phyloP scores from a whole-genome alignment of 2,329 filamentous ascomycete species.

The Kalaharituber pfeilii region DNA sequence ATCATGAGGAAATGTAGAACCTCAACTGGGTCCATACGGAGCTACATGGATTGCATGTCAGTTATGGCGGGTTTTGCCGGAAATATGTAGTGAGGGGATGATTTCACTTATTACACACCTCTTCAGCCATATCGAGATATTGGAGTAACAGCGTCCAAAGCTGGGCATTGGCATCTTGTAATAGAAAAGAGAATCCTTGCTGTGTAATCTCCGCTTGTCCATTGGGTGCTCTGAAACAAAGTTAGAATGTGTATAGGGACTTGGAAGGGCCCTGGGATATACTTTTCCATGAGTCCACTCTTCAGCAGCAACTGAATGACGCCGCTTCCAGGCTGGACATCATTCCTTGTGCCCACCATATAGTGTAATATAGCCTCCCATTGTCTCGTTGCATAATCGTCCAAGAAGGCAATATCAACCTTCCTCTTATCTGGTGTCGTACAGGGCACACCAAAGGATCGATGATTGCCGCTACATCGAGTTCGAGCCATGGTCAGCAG shows the following conservation, averaged over 20 bases:
- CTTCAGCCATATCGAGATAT: conserved; percentile 71
- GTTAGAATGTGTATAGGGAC: background rate
- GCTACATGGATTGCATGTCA: conserved; percentile 27
- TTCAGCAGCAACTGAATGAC: conserved; percentile 71
- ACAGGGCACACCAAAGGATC: conserved; percentile 81
- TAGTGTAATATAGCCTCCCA: conserved; percentile 96
- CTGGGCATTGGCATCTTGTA: conserved; percentile 91
- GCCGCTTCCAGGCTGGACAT: conserved; percentile 45
- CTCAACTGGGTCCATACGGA: conserved; percentile 73
- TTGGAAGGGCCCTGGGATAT: background rate
- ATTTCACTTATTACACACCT: too few relatives aligned
- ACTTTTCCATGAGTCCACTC: conserved; percentile 57
- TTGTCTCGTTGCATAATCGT: conserved; percentile 68
- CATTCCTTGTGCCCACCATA: conserved; percentile 48
- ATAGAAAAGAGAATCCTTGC: conserved; percentile 79
- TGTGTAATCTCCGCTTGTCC: conserved; percentile 52
- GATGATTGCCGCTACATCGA: conserved; percentile 44
- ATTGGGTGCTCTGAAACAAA: background rate
- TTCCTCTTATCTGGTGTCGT: conserved; percentile 40
- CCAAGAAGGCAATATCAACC: conserved; percentile 55
- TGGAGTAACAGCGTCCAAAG: conserved; percentile 91
- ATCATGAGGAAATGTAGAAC: conserved; percentile 94
- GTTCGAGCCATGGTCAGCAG: background rate
- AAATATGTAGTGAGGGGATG: background rate
- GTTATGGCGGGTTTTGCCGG: background rate